Percentiles rank a stretch among this genome's conserved stretches.
These are phyloP conservation scores for Sextonia rubra DNA, from an alignment of 164 flowering plant species.

Conservation along the genomic window DNA sequence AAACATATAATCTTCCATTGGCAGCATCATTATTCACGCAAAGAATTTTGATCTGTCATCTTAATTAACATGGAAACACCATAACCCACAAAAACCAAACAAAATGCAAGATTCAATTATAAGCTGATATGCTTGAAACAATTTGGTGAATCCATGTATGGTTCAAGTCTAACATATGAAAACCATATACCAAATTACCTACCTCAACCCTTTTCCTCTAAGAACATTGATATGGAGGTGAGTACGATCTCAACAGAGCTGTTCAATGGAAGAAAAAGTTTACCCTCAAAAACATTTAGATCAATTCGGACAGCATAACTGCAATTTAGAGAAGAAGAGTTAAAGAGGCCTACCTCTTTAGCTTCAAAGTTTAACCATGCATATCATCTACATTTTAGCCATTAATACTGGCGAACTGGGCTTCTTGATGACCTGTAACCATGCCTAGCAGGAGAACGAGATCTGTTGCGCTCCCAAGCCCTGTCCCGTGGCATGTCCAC, in stretches of 20 bases:
- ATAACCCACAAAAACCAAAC: constrained; percentile 9
- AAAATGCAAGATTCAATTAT: constrained; percentile 5
- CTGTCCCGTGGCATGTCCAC: constrained; percentile 16
- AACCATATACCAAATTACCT: constrained; percentile 23
- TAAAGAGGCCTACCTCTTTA: constrained; percentile 55
- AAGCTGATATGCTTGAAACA: constrained; percentile 14
- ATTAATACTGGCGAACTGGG: constrained; percentile 50
- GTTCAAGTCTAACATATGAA: constrained; percentile 13
- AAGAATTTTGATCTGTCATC: constrained; percentile 19
- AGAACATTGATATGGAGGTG: constrained; percentile 47
- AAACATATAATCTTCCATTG: constrained; percentile 20
- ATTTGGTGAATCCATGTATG: constrained; percentile 6
- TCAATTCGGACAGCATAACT: constrained; percentile 30
- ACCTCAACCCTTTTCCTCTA: constrained; percentile 39
- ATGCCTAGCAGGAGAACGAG: constrained; percentile 73
- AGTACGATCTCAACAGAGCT: constrained; percentile 56
- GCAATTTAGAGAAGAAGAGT: constrained; percentile 26
- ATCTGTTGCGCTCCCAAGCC: constrained; percentile 53
- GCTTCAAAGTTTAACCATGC: constrained; percentile 31
- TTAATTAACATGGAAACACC: constrained; percentile 19
- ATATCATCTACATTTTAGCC: constrained; percentile 26
- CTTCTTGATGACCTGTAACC: constrained; percentile 62
- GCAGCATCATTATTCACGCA: constrained; percentile 29
- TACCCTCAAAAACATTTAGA: constrained; percentile 24
- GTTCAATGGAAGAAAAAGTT: constrained; percentile 51